Evolutionary conservation across 345 rosid species (phyloP), one percentile per base, ranked within the genome.

Genomic region (Dovyalis caffra): DNA sequence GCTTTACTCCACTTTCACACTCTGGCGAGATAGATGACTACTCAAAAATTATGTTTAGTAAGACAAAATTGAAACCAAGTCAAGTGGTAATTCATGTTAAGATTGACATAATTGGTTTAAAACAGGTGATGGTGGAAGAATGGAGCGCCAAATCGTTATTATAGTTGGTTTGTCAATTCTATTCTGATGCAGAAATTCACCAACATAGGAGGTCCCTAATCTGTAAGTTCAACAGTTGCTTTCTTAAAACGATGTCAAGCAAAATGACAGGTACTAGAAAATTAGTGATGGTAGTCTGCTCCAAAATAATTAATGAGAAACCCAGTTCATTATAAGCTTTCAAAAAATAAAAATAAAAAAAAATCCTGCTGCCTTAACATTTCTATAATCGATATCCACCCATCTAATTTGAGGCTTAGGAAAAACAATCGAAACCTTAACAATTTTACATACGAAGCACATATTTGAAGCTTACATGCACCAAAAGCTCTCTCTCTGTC

Each of bases 81-180:
- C 78, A 51, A 40, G 23, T 32, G 31, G 64, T 31, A 78, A 70
- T 70, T 69, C 28, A 76, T 14, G 25, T 34, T 37, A 15, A 12
- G 66, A 71, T 37, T 62, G 70, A 71, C 70, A 21, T 68, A 45
- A 65, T 35, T 68, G 57, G 58, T 69, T 34, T 18, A 74, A 66
- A 34, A 58, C 21, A 60, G 47, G 53, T 20, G 69, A 43, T 10
- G 16, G 61, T 49, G 61, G 71, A 65, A 66, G 38, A 64, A 56
- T 28, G 29, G 47, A 72, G 69, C 57, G 74, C 53, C 40, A 69
- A 72, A 16, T 32, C 69, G 68, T 40, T 71, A 57, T 40, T 71
- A 57, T 77, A 45, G 75, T 63, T 77, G 82, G 79, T 40, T 58
- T 45, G 75, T 79, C 76, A 74, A 72, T 79, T 77, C 69, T 25